phyloP scores from a whole-genome alignment of 768 basidiomycete species.

The Boletus reticuloceps region DNA sequence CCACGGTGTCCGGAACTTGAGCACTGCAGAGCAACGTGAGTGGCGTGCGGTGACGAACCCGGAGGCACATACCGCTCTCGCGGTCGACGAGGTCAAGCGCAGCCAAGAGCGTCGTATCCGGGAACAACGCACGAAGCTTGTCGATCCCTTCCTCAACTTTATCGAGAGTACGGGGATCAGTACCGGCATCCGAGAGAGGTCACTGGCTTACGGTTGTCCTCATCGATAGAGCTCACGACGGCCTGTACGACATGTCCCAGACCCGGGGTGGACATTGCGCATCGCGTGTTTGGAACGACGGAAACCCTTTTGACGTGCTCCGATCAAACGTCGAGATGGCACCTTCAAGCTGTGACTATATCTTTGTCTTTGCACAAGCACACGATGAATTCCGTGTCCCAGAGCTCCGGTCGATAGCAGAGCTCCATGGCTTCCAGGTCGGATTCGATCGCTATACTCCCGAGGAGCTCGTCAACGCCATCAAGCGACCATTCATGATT shows the following conservation, averaged over 20 bases:
- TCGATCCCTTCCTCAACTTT: conserved; percentile 54
- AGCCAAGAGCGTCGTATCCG: conserved; percentile 61
- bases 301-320: no score
- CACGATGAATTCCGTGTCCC: conserved; percentile 84
- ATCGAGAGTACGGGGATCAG: background rate
- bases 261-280: conserved; percentile 19
- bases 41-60: background rate
- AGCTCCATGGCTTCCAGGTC: conserved; percentile 66
- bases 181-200: background rate
- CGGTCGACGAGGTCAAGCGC: conserved; percentile 79
- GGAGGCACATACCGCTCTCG: conserved; percentile 49
- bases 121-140: conserved; percentile 55
- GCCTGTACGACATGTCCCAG: conserved; percentile 29
- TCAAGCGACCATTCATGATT: conserved; percentile 69
- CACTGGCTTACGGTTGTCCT: conserved; percentile 30
- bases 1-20: conserved; percentile 57
- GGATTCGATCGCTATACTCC: conserved; percentile 40
- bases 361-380: conserved; percentile 77
- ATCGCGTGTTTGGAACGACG: background rate
- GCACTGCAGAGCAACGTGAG: conserved; percentile 40
- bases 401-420: conserved; percentile 74
- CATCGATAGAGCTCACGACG: conserved; percentile 32
- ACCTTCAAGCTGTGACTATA: conserved; percentile 36
- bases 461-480: conserved; percentile 45
- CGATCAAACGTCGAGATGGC: conserved; percentile 12